phyloP scores from a whole-genome alignment of 2,329 filamentous ascomycete genomes.

The Cercospora citrullina region DNA sequence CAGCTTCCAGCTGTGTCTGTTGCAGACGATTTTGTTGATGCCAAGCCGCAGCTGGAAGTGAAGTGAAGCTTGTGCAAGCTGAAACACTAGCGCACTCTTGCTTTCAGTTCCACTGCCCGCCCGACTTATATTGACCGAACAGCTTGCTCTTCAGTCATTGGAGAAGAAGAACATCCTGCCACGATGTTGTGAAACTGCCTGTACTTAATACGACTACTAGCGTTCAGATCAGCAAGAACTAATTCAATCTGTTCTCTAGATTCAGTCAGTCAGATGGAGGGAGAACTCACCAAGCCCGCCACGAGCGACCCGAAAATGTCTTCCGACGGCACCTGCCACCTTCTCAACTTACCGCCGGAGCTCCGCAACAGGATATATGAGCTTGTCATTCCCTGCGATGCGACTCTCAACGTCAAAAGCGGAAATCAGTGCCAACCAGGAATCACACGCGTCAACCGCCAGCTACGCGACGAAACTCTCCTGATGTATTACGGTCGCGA shows the following conservation, averaged over 20 bases:
- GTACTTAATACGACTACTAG: not conserved
- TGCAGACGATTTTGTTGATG: not conserved
- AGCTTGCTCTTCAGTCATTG: not conserved
- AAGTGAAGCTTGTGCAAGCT: constrained; percentile 5
- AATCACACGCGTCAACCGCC: not conserved
- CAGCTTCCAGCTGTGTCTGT: not conserved
- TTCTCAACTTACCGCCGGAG: not conserved
- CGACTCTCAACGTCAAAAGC: not conserved
- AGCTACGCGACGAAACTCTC: not conserved
- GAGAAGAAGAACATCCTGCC: not conserved
- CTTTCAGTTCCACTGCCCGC: not conserved
- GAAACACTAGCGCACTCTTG: constrained; percentile 2
- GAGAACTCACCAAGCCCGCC: not conserved
- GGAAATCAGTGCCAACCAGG: not conserved
- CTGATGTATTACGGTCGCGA: not conserved
- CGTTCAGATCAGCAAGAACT: not conserved
- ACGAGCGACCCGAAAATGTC: not conserved
- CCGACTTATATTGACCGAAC: not conserved
- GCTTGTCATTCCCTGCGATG: not conserved
- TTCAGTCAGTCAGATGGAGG: not conserved
- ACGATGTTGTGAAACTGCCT: not conserved
- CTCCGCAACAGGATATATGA: not conserved
- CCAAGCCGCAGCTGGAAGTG: not conserved
- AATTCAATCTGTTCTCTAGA: not conserved
- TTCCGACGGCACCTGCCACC: not conserved